These are phyloP conservation scores for Phytophthora rubi DNA, from an alignment of 352 stramenopile species.

Conservation along the genomic window DNA sequence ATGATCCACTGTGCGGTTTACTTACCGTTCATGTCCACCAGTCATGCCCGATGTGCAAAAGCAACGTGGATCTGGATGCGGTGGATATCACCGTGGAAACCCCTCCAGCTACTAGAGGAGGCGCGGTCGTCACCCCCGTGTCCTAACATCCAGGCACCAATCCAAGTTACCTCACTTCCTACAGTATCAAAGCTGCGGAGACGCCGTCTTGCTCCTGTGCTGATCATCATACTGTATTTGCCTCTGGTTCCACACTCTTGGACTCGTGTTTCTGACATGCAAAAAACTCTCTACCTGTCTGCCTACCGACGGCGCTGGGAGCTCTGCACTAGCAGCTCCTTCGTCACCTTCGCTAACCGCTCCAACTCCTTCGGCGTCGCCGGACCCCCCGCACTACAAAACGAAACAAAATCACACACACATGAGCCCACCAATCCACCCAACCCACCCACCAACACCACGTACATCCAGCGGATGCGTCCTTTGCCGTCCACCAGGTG, in stretches of 20 bases:
- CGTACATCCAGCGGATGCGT: conserved; percentile 88
- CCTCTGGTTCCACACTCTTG: conserved; percentile 2
- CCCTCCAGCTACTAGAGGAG: conserved; percentile 12
- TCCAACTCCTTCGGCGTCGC: conserved; percentile 68
- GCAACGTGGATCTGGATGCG: conserved; percentile 67
- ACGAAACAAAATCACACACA: conserved; percentile 19
- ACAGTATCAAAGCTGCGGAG: no score
- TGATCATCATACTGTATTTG: conserved; percentile 30
- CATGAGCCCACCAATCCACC: conserved; percentile 11
- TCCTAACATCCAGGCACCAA: not conserved
- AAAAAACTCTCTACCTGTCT: conserved; percentile 8
- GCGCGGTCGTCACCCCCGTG: conserved; percentile 55
- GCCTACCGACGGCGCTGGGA: conserved; percentile 35
- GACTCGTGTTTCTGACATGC: not conserved
- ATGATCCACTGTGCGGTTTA: not conserved
- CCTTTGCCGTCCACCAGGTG: conserved; percentile 84
- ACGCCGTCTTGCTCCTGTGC: not conserved
- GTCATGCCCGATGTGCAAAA: conserved; percentile 87
- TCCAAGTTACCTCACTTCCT: not conserved
- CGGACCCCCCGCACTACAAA: conserved; percentile 62
- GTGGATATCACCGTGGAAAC: conserved; percentile 52
- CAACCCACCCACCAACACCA: conserved; percentile 2
- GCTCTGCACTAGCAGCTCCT: conserved; percentile 64
- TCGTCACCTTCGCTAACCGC: conserved; percentile 65
- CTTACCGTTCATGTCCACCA: conserved; percentile 21